Base-by-base conservation (phyloP, 768 basidiomycete species). In the Coprinopsis cinerea region DNA sequence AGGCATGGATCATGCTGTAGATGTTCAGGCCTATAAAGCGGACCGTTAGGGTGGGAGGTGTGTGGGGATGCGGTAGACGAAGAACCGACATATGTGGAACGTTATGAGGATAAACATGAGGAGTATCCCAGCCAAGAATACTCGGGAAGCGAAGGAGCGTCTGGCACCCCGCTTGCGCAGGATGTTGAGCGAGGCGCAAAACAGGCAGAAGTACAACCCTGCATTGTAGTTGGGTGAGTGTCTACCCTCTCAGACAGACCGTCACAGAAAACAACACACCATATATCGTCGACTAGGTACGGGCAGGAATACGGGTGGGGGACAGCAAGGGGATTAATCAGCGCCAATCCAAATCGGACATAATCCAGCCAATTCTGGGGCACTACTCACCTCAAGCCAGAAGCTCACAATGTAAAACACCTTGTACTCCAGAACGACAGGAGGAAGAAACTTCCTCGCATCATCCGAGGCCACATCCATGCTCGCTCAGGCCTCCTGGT, bases 191-290 rank as follows among this genome's bases (percentile, higher is more conserved):
- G 41, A 43, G 4, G 41, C 41, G 9, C 9, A 18, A 23, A 43
- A 43, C 41, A 43, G 23, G 41, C 41, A 43, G 41, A 43, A 22
- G 18, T 43, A 43, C 22, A 43, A 11, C 6, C 41, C 41, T 43
- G 17, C 13, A 43, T 7, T 9, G 30, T 39, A 9, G 17, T 39
- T 11, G 11, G 6, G 17, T 39, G 11, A 39, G 17, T 18, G 18
- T n/a, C n/a, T n/a, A n/a, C n/a, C n/a, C n/a, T n/a, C 36, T 39
- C 36, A 11, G 36, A 39, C 18, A 11, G 11, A 18, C 17, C 10
- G 17, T 15, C 30, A 18, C 6, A 11, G 9, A 9, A 39, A 43
- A 9, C 30, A 9, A 34, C n/a, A n/a, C 18, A 43, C 41, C 41
- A 25, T 43, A 43, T 7, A 43, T 39, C 10, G 6, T 18, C 36